A percentile compares a stretch with the other conserved stretches of the same genome.
These are phyloP conservation scores for Boletus reticuloceps DNA, from an alignment of 768 basidiomycete genomes.

Conservation along the genomic window DNA sequence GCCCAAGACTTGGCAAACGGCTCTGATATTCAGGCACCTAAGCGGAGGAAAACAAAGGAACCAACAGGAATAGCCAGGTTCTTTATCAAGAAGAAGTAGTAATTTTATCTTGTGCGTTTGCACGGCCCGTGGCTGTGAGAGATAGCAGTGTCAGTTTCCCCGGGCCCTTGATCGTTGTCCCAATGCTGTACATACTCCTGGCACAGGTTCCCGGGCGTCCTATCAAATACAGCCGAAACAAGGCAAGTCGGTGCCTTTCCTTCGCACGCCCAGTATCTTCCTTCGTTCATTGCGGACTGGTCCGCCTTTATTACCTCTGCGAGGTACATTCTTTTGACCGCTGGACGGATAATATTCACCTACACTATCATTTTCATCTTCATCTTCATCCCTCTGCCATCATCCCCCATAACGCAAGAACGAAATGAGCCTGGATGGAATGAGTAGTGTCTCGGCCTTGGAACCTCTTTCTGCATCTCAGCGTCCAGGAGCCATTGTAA, in stretches of 20 bases:
- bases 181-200: background rate
- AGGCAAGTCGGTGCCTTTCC: background rate
- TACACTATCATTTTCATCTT: slow-evolving; percentile 7
- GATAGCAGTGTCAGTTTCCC: slow-evolving; percentile 5
- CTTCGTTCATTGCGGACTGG: slow-evolving; percentile 33
- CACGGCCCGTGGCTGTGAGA: background rate
- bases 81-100: slow-evolving; percentile 35
- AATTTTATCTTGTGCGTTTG: no score
- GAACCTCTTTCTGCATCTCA: slow-evolving; percentile 13
- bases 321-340: slow-evolving; percentile 22
- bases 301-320: slow-evolving; percentile 32
- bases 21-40: slow-evolving; percentile 21
- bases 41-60: slow-evolving; percentile 31
- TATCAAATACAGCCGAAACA: slow-evolving; percentile 4
- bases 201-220: slow-evolving; percentile 8
- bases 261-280: slow-evolving; percentile 15
- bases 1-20: slow-evolving; percentile 70
- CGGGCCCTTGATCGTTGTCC: slow-evolving; percentile 18
- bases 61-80: slow-evolving; percentile 47
- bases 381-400: background rate
- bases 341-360: slow-evolving; percentile 18
- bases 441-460: background rate
- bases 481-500: slow-evolving; percentile 19
- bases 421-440: slow-evolving; percentile 3
- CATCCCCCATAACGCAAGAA: background rate